These are phyloP conservation scores for Castanea crenata DNA, from an alignment of 306 rosid species.

Conservation along the genomic window DNA sequence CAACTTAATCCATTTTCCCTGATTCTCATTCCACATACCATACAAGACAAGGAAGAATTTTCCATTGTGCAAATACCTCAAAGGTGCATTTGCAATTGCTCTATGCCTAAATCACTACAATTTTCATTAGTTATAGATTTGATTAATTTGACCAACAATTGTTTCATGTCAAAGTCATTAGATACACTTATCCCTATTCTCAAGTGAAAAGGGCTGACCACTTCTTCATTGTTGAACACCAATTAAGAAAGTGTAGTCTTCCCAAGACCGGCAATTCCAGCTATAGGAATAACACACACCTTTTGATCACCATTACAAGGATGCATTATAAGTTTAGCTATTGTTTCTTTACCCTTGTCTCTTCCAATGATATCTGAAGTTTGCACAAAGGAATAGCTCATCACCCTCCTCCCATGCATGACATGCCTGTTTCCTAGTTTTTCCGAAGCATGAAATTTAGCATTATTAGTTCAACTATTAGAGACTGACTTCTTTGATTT, in stretches of 20 bases:
- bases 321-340: background rate
- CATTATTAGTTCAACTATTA: background rate
- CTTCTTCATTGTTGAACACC: background rate
- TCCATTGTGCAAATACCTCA: no score
- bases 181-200: no score
- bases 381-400: background rate
- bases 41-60: no score
- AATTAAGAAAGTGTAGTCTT: constrained; percentile 7
- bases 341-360: constrained; percentile 8
- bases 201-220: no score
- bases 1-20: no score
- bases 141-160: no score
- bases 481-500: constrained; percentile 7
- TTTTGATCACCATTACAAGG: background rate
- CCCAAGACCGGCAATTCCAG: no score
- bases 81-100: background rate
- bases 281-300: constrained; percentile 14
- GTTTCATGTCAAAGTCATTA: no score
- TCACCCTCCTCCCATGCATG: background rate
- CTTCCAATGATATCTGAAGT: constrained; percentile 18
- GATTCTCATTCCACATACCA: no score
- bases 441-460: background rate
- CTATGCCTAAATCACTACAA: background rate
- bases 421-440: background rate
- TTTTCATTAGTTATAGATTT: no score